A percentile compares a stretch with the other conserved stretches of the same genome.
Evolutionary conservation across 345 rosid genomes (phyloP).

Genomic region (Microthlaspi erraticum): DNA sequence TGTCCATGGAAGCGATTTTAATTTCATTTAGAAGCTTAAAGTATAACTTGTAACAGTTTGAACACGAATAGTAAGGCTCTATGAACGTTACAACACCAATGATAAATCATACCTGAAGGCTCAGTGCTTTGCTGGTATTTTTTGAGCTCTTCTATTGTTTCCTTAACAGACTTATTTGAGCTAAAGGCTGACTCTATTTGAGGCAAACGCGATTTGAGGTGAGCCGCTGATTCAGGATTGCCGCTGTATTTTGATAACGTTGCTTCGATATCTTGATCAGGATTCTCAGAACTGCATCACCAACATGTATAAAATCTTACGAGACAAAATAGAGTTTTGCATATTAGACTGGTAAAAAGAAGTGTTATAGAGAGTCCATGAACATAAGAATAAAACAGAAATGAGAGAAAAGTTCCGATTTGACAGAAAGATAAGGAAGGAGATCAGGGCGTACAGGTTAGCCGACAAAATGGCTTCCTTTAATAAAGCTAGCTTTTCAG

Average conservation of each 20-base stretch:
- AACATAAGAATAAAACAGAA: not conserved
- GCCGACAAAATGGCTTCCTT: conserved; percentile 73
- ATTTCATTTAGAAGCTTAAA: not conserved
- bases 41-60: not conserved
- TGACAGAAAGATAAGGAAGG: conserved; percentile 2
- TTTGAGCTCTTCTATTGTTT: conserved; percentile 72
- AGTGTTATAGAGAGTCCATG: not conserved
- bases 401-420: not conserved
- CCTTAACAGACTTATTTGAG: conserved; percentile 62
- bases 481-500: conserved; percentile 62
- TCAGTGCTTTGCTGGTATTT: conserved; percentile 64
- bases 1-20: not conserved
- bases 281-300: conserved; percentile 68
- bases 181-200: conserved; percentile 71
- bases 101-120: conserved; percentile 55
- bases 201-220: conserved; percentile 69
- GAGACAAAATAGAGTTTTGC: conserved; percentile 15
- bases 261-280: conserved; percentile 57
- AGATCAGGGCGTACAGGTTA: conserved; percentile 55
- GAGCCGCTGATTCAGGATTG: conserved; percentile 65
- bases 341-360: not conserved
- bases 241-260: conserved; percentile 63
- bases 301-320: conserved; percentile 10
- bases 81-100: not conserved
- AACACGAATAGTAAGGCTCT: not conserved